These are phyloP conservation scores for Thalia dealbata DNA, from an alignment of 176 grass and related monocot species.

Conservation along the genomic window DNA sequence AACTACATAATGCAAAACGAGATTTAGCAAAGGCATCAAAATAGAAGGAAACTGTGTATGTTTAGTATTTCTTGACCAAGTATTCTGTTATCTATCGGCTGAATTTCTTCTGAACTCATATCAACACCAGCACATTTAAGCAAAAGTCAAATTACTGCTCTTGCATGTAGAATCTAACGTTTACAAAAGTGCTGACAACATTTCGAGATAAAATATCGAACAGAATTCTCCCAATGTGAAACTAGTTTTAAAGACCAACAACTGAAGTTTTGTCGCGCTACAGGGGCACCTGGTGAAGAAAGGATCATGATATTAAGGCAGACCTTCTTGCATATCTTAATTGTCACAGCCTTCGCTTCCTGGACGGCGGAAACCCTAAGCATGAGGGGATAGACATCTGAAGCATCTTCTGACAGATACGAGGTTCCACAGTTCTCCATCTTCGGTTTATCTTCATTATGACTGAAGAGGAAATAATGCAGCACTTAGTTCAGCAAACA, in stretches of 20 bases:
- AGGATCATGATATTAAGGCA: background rate
- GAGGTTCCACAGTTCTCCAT: background rate
- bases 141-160: background rate
- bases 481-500: background rate
- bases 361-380: conserved; percentile 10
- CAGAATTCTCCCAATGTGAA: background rate
- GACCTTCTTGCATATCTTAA: conserved; percentile 13
- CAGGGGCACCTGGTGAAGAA: background rate
- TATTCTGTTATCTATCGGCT: background rate
- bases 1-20: background rate
- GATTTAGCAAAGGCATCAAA: background rate
- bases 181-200: background rate
- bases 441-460: background rate
- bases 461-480: background rate
- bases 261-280: background rate
- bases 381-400: conserved; percentile 8
- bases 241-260: background rate
- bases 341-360: background rate
- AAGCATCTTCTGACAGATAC: background rate
- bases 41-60: too few relatives aligned
- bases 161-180: background rate
- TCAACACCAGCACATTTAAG: background rate
- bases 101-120: background rate
- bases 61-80: background rate
- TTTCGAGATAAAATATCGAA: background rate